Evolutionary conservation across 768 basidiomycete genomes (phyloP).

Genomic region (Hebeloma cylindrosporum): DNA sequence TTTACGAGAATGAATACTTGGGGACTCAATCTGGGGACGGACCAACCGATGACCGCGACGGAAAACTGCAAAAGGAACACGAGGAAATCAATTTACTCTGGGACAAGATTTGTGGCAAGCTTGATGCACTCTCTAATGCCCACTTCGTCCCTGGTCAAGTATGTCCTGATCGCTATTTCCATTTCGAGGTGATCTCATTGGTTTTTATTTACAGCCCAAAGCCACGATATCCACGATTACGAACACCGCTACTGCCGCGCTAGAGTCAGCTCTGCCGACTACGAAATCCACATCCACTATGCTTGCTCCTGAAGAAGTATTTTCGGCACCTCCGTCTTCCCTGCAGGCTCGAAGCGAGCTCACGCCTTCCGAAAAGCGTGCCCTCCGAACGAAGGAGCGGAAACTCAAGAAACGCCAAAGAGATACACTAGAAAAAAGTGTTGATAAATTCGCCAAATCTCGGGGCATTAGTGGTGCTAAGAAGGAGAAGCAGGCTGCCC

Average conservation of each 20-base stretch:
- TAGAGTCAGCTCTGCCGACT: slow-evolving; percentile 92
- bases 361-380: slow-evolving; percentile 80
- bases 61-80: slow-evolving; percentile 86
- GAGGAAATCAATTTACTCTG: slow-evolving; percentile 81
- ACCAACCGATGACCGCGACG: slow-evolving; percentile 76
- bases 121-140: slow-evolving; percentile 93
- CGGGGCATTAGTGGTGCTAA: slow-evolving; percentile 57
- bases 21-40: slow-evolving; percentile 59
- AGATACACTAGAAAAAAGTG: slow-evolving; percentile 60
- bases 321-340: slow-evolving; percentile 55
- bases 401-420: slow-evolving; percentile 71
- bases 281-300: slow-evolving; percentile 71
- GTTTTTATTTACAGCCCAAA: slow-evolving; percentile 62
- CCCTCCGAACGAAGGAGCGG: slow-evolving; percentile 63
- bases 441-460: slow-evolving; percentile 60
- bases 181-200: not conserved
- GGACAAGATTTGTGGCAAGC: slow-evolving; percentile 82
- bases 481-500: slow-evolving; percentile 81
- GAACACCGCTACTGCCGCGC: slow-evolving; percentile 74
- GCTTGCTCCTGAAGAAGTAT: slow-evolving; percentile 93
- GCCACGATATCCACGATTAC: slow-evolving; percentile 80
- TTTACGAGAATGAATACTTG: slow-evolving; percentile 92
- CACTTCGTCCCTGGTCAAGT: slow-evolving; percentile 96
- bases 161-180: slow-evolving; percentile 30
- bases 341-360: slow-evolving; percentile 75